Percentiles rank a stretch among this genome's conserved stretches.
Evolutionary conservation across 768 basidiomycete genomes (phyloP).

Genomic region (Tricholoma bakamatsutake): DNA sequence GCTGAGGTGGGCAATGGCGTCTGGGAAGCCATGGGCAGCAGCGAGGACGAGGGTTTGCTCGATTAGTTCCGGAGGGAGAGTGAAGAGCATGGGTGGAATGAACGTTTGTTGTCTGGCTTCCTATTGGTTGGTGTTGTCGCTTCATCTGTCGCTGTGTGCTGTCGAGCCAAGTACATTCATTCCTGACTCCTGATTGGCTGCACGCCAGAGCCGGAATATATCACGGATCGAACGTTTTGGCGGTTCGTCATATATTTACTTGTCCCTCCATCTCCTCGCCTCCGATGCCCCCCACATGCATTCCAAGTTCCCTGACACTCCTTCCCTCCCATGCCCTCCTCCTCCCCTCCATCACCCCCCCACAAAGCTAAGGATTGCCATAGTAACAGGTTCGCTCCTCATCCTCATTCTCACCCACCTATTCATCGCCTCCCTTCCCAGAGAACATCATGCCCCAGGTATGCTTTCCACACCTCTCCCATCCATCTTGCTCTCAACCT

Average conservation of each 20-base stretch:
- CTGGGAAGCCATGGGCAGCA: conserved; percentile 11
- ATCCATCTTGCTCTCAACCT: not conserved
- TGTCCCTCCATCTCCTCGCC: no score
- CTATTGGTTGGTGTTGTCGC: no score
- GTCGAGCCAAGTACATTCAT: no score
- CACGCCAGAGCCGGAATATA: no score
- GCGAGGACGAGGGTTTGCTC: conserved; percentile 13
- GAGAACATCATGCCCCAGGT: conserved; percentile 1
- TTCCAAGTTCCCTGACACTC: not conserved
- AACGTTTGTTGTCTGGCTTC: no score
- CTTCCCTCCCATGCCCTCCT: not conserved
- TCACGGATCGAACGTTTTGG: no score
- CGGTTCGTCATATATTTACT: no score
- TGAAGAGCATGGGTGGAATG: no score
- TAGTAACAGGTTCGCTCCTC: not conserved
- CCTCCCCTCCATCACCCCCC: not conserved
- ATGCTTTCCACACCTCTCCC: not conserved
- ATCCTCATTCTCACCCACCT: no score
- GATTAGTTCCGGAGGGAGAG: conserved; percentile 14
- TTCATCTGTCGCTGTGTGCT: no score
- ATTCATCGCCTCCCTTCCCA: no score
- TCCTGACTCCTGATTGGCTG: no score
- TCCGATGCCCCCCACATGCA: not conserved
- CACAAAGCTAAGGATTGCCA: not conserved
- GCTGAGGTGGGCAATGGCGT: conserved; percentile 11